These are phyloP conservation scores for Cordyceps pruinosa DNA, from an alignment of 2,329 filamentous ascomycete species.

Conservation along the genomic window DNA sequence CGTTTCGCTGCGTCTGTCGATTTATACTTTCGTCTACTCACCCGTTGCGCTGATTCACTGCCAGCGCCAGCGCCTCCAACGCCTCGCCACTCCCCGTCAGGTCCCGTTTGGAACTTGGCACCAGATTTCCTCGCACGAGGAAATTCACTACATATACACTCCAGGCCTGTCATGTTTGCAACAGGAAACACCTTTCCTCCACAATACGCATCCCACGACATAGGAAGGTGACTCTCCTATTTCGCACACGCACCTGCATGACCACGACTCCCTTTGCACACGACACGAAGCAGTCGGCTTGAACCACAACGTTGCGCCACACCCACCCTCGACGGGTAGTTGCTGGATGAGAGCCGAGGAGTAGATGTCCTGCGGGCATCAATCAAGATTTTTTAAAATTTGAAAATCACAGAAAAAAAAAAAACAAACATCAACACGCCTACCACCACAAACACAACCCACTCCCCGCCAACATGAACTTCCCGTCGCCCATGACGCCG, in stretches of 20 bases:
- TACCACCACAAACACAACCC: slow-evolving; percentile 28
- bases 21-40: not conserved
- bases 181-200: slow-evolving; percentile 46
- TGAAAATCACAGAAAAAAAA: slow-evolving; percentile 7
- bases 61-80: slow-evolving; percentile 12
- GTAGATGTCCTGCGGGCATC: slow-evolving; percentile 27
- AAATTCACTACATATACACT: slow-evolving; percentile 20
- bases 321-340: slow-evolving; percentile 9
- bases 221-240: slow-evolving; percentile 53
- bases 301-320: slow-evolving; percentile 12
- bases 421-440: not conserved
- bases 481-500: slow-evolving; percentile 33
- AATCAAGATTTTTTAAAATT: slow-evolving; percentile 7
- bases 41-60: slow-evolving; percentile 2
- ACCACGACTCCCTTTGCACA: slow-evolving; percentile 30
- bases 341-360: slow-evolving; percentile 13
- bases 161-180: slow-evolving; percentile 45
- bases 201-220: slow-evolving; percentile 49
- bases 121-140: slow-evolving; percentile 24
- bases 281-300: slow-evolving; percentile 14
- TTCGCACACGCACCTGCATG: slow-evolving; percentile 32
- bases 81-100: slow-evolving; percentile 20
- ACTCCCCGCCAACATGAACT: slow-evolving; percentile 36
- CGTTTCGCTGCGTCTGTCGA: slow-evolving; percentile 8
- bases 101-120: slow-evolving; percentile 24